These are phyloP conservation scores for Gossypium laxum DNA, from an alignment of 441 rosid species.

Conservation along the genomic window DNA sequence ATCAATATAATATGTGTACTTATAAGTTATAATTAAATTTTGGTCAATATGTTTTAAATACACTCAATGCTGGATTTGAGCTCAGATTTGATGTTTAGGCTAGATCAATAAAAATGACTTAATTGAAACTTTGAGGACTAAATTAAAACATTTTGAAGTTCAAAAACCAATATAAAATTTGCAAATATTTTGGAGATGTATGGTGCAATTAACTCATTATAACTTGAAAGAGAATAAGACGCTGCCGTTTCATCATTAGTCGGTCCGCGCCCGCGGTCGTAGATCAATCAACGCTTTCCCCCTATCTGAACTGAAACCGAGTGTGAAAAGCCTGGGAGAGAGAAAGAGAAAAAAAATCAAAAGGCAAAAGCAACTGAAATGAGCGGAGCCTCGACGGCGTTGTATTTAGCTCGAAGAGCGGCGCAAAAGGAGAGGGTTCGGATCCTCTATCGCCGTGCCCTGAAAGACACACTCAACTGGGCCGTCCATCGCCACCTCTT, in stretches of 20 bases:
- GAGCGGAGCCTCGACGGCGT: slow-evolving; percentile 58
- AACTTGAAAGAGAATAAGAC: not conserved
- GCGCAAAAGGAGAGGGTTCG: slow-evolving; percentile 84
- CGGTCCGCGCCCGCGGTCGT: not conserved
- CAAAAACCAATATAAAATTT: too few relatives aligned
- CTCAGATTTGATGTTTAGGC: too few relatives aligned
- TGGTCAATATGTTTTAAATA: too few relatives aligned
- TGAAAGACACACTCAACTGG: slow-evolving; percentile 86
- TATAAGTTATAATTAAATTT: too few relatives aligned
- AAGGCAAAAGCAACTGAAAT: slow-evolving; percentile 39
- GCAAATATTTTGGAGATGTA: too few relatives aligned
- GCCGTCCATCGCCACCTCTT: slow-evolving; percentile 92
- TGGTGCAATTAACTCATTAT: not conserved
- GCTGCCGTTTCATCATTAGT: not conserved
- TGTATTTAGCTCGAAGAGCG: slow-evolving; percentile 70
- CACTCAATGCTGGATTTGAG: too few relatives aligned
- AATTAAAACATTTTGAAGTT: too few relatives aligned
- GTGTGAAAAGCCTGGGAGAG: slow-evolving; percentile 5
- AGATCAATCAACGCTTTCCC: not conserved
- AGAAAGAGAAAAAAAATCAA: slow-evolving; percentile 12
- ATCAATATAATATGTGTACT: too few relatives aligned
- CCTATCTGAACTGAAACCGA: not conserved
- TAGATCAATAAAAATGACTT: too few relatives aligned
- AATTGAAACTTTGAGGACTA: too few relatives aligned
- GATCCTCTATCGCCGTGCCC: slow-evolving; percentile 89